These are phyloP conservation scores for Fusarium humuli DNA, from an alignment of 2,329 filamentous ascomycete genomes.

Conservation along the genomic window DNA sequence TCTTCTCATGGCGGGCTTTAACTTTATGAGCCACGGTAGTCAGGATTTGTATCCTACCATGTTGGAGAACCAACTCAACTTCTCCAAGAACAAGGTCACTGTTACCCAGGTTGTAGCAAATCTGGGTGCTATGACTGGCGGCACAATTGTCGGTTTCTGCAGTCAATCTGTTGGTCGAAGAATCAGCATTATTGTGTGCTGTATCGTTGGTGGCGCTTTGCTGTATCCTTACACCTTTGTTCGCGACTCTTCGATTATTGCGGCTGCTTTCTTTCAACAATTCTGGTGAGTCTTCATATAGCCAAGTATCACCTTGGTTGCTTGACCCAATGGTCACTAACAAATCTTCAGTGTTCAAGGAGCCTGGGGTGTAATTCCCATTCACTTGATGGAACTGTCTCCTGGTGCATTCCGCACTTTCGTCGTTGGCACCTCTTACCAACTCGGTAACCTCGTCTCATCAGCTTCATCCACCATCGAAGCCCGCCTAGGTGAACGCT, in stretches of 20 bases:
- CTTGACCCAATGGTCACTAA: background rate
- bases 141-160: slow-evolving; percentile 73
- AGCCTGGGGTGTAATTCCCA: slow-evolving; percentile 81
- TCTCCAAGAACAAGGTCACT: slow-evolving; percentile 68
- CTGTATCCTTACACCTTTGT: slow-evolving; percentile 87
- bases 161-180: slow-evolving; percentile 77
- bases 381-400: slow-evolving; percentile 81
- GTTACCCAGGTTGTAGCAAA: slow-evolving; percentile 80
- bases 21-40: slow-evolving; percentile 88
- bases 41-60: slow-evolving; percentile 72
- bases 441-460: slow-evolving; percentile 80
- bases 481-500: slow-evolving; percentile 77
- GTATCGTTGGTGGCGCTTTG: slow-evolving; percentile 75
- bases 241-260: slow-evolving; percentile 72
- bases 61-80: slow-evolving; percentile 66
- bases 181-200: slow-evolving; percentile 74
- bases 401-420: slow-evolving; percentile 80
- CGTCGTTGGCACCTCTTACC: slow-evolving; percentile 79
- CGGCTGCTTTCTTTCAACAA: slow-evolving; percentile 85
- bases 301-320: background rate
- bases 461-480: slow-evolving; percentile 80
- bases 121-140: slow-evolving; percentile 76
- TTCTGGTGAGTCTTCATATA: slow-evolving; percentile 54
- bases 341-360: slow-evolving; percentile 71
- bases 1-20: slow-evolving; percentile 89